Percentiles rank a stretch among this genome's conserved stretches.
phyloP scores from a whole-genome alignment of 2,329 filamentous ascomycete genomes.

The Calonectria leucothoes region DNA sequence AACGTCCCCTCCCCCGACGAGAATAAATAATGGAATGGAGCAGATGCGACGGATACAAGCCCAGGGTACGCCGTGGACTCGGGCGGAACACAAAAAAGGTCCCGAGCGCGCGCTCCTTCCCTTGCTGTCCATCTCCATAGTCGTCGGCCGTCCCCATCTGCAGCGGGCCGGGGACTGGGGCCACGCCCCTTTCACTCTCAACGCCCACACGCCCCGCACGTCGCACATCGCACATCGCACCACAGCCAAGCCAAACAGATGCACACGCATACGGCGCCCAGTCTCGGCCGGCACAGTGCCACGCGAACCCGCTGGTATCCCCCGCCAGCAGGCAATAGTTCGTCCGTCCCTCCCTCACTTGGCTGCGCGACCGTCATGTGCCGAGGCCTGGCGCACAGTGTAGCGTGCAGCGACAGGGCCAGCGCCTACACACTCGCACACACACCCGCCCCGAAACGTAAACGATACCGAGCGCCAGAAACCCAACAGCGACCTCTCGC shows the following conservation, averaged over 20 bases:
- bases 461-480: constrained; percentile 7
- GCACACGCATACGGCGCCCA: constrained; percentile 1
- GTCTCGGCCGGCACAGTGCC: background rate
- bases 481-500: background rate
- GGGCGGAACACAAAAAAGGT: constrained; percentile 39
- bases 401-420: background rate
- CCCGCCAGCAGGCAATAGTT: background rate
- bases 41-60: constrained; percentile 21
- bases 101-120: constrained; percentile 31
- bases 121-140: constrained; percentile 17
- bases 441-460: background rate
- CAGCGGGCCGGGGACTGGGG: constrained; percentile 25
- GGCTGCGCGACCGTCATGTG: background rate
- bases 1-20: constrained; percentile 1
- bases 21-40: constrained; percentile 23
- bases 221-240: constrained; percentile 16
- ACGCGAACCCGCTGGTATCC: background rate
- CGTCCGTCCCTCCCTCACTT: background rate
- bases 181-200: constrained; percentile 25
- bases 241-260: background rate
- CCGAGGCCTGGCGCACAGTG: background rate
- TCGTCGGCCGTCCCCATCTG: constrained; percentile 20
- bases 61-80: constrained; percentile 26
- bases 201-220: background rate
- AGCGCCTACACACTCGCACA: background rate